Percentiles rank a stretch among this genome's conserved stretches.
phyloP scores from a whole-genome alignment of 176 grass and related monocot species.

The Triticum turgidum region DNA sequence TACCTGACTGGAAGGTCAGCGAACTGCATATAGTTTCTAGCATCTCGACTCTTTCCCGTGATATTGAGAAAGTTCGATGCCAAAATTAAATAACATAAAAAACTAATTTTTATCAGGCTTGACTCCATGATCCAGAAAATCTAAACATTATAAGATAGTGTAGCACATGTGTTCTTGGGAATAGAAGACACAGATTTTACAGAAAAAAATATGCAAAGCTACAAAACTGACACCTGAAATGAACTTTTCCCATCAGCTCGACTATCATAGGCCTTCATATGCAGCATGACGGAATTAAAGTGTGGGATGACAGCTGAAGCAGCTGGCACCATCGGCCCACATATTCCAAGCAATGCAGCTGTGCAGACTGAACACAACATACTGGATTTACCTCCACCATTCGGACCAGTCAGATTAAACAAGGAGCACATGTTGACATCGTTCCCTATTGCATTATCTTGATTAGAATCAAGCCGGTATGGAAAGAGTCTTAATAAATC shows the following conservation, averaged over 20 bases:
- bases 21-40: too few species aligned
- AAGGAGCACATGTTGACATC: too few species aligned
- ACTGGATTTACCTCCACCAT: conserved; percentile 78
- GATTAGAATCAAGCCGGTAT: too few species aligned
- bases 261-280: conserved; percentile 93
- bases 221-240: conserved; percentile 68
- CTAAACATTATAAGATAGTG: neutral
- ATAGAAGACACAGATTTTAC: neutral
- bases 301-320: conserved; percentile 66
- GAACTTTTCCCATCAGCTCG: conserved; percentile 92
- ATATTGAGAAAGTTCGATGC: too few species aligned
- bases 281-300: conserved; percentile 91
- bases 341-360: conserved; percentile 83
- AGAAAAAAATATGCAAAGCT: conserved; percentile 12
- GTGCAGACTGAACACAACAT: conserved; percentile 91
- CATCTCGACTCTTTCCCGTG: too few species aligned
- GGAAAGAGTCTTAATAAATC: too few species aligned
- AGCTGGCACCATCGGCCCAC: conserved; percentile 94
- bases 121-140: conserved; percentile 12
- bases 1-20: too few species aligned
- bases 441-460: too few species aligned
- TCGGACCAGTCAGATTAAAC: too few species aligned
- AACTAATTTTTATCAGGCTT: neutral
- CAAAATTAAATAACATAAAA: too few species aligned
- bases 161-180: neutral